These are phyloP conservation scores for Solanum stenotomum DNA, from an alignment of 257 asterid species.

Conservation along the genomic window DNA sequence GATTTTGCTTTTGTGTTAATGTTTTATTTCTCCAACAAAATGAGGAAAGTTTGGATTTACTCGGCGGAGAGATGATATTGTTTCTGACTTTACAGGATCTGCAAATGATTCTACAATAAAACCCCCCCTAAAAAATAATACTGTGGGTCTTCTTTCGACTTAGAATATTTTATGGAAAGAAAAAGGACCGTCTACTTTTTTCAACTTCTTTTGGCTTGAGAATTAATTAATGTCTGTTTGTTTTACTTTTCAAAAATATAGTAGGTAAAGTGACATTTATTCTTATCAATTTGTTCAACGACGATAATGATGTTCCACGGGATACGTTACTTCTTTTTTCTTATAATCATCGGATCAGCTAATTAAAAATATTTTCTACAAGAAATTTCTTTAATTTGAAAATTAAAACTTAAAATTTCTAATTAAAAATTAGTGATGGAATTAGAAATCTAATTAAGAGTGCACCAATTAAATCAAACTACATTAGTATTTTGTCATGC, in stretches of 20 bases:
- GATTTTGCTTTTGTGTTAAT: not conserved
- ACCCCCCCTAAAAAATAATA: not conserved
- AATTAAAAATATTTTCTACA: not conserved
- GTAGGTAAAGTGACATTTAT: not conserved
- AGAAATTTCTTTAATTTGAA: not conserved
- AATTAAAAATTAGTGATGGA: not conserved
- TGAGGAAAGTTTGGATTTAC: not conserved
- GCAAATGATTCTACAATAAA: not conserved
- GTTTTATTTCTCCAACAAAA: not conserved
- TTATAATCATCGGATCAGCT: not conserved
- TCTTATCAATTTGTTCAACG: not conserved
- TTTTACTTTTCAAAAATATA: not conserved
- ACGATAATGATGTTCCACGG: not conserved
- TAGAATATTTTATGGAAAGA: not conserved
- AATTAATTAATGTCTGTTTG: not conserved
- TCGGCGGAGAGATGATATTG: not conserved
- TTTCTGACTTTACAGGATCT: not conserved
- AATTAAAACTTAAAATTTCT: not conserved
- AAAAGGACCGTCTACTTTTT: not conserved
- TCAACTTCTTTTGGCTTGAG: not conserved
- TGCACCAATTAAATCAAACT: too few species aligned
- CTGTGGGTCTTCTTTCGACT: not conserved
- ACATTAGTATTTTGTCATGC: not conserved
- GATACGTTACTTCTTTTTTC: not conserved
- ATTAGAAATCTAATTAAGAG: too few species aligned